Evolutionary conservation across 2,329 filamentous ascomycete genomes (phyloP).

Genomic region (Scopulariopsis brevicaulis): DNA sequence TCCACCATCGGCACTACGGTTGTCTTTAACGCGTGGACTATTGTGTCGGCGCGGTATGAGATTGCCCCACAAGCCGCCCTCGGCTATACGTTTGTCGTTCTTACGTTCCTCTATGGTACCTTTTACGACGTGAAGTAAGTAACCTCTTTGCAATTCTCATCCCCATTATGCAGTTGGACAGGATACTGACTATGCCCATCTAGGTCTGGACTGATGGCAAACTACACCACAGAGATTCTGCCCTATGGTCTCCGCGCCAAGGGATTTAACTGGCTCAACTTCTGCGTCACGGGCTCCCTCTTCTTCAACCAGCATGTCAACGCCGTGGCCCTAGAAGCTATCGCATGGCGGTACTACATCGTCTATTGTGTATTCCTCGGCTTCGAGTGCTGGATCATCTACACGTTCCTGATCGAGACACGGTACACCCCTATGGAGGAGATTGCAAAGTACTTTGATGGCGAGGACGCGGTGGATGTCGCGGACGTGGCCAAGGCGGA

Average conservation of each 20-base stretch:
- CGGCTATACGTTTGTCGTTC: slow-evolving; percentile 15
- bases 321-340: slow-evolving; percentile 10
- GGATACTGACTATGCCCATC: not conserved
- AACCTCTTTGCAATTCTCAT: slow-evolving; percentile 21
- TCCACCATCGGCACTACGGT: slow-evolving; percentile 12
- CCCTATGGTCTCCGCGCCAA: slow-evolving; percentile 15
- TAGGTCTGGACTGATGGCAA: slow-evolving; percentile 13
- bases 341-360: slow-evolving; percentile 10
- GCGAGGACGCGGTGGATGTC: slow-evolving; percentile 17
- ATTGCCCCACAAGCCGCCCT: slow-evolving; percentile 6
- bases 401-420: slow-evolving; percentile 22
- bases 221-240: slow-evolving; percentile 14
- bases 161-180: not conserved
- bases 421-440: slow-evolving; percentile 24
- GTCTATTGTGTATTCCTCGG: slow-evolving; percentile 8
- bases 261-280: slow-evolving; percentile 13
- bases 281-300: slow-evolving; percentile 9
- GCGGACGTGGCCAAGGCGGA: not conserved
- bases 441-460: slow-evolving; percentile 25
- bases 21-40: slow-evolving; percentile 8
- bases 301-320: slow-evolving; percentile 11
- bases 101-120: slow-evolving; percentile 20
- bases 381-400: slow-evolving; percentile 8
- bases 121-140: slow-evolving; percentile 16
- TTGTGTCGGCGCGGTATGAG: slow-evolving; percentile 7